A percentile compares a stretch with the other conserved stretches of the same genome.
Conservation (phyloP, 2,329 filamentous ascomycete genomes). For the Taxawa tesnikishii region DNA sequence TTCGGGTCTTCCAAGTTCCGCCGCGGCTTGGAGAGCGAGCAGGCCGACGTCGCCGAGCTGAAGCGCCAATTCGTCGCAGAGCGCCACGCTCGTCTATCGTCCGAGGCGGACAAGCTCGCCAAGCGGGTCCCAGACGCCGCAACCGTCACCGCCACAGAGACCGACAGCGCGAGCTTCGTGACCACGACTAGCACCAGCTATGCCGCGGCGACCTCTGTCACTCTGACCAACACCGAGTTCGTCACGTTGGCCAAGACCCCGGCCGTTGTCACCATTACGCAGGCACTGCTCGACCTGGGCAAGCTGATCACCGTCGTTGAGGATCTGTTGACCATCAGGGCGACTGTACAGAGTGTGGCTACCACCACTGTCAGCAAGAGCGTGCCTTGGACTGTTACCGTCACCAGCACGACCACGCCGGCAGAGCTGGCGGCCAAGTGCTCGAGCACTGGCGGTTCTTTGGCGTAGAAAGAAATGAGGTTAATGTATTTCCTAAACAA, state of each 20-base stretch:
- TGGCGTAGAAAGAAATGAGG: conserved; percentile 1
- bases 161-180: neutral
- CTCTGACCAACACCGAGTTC: neutral
- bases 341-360: neutral
- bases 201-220: neutral
- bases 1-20: neutral
- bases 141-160: neutral
- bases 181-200: neutral
- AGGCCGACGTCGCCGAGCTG: neutral
- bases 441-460: neutral
- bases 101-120: neutral
- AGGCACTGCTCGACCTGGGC: conserved; percentile 2
- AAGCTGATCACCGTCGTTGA: neutral
- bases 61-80: neutral
- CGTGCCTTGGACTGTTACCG: conserved; percentile 3
- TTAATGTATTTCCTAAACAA: too few species aligned
- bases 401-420: conserved; percentile 1
- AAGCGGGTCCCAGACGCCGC: conserved; percentile 2
- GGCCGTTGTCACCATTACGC: neutral
- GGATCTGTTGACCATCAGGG: neutral
- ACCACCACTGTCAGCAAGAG: neutral
- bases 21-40: neutral
- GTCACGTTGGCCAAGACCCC: conserved; percentile 2
- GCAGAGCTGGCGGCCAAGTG: neutral
- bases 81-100: neutral